These are phyloP conservation scores for Spinellus fusiger DNA, from an alignment of 192 early-diverging fungal genomes.

Conservation along the genomic window DNA sequence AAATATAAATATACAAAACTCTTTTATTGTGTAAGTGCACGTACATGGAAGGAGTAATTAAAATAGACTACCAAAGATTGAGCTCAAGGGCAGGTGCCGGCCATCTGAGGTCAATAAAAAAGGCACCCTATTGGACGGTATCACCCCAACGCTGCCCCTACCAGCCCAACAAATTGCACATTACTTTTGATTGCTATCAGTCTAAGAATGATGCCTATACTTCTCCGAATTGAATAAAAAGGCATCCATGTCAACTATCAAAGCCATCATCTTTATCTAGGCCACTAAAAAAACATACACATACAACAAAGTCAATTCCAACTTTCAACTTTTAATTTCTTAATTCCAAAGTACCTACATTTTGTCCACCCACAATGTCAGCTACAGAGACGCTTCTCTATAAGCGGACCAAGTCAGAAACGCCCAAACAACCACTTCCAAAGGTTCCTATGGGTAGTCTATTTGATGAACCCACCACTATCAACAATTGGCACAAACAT, in stretches of 20 bases:
- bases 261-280: background rate
- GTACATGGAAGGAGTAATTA: no score
- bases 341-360: no score
- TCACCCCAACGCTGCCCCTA: constrained; percentile 20
- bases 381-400: constrained; percentile 2
- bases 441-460: constrained; percentile 10
- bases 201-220: background rate
- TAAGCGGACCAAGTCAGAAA: constrained; percentile 22
- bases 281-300: background rate
- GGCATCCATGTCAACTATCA: background rate
- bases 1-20: no score
- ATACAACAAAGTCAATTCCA: background rate
- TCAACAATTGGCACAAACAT: constrained; percentile 45
- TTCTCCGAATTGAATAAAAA: background rate
- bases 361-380: background rate
- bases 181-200: background rate
- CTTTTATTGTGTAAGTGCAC: no score
- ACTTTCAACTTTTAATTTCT: background rate
- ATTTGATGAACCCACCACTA: constrained; percentile 38
- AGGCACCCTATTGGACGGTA: constrained; percentile 10
- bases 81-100: no score
- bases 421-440: constrained; percentile 13
- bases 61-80: no score
- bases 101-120: no score
- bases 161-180: constrained; percentile 15